phyloP scores from a whole-genome alignment of 2,329 filamentous ascomycete genomes.

The Phyllosticta paracitricarpa region DNA sequence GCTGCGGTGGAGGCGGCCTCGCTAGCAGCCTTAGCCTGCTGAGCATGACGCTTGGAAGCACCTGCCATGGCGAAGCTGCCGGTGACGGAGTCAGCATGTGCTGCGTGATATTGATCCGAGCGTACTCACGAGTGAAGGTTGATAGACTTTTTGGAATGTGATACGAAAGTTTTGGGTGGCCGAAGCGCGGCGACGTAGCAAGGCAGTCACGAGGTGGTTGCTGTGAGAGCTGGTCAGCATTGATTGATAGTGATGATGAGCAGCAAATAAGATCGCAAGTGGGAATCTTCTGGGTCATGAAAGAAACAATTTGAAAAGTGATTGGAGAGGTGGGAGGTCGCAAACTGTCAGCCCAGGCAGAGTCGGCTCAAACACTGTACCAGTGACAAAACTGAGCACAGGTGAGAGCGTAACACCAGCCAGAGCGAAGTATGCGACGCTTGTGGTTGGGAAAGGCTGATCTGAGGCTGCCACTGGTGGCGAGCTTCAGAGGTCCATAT shows the following conservation, averaged over 20 bases:
- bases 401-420: not conserved
- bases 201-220: not conserved
- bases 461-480: not conserved
- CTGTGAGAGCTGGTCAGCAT: not conserved
- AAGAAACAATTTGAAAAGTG: not conserved
- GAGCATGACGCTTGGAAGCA: constrained; percentile 24
- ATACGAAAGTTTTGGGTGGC: not conserved
- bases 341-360: not conserved
- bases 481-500: not conserved
- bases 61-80: constrained; percentile 24
- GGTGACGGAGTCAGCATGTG: not conserved
- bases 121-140: not conserved
- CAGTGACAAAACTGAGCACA: not conserved
- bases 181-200: not conserved
- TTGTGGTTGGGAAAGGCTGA: not conserved
- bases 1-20: not conserved
- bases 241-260: not conserved
- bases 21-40: constrained; percentile 21
- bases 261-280: not conserved
- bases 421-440: not conserved
- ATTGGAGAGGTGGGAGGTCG: not conserved
- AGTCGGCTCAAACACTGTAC: not conserved
- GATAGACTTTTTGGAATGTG: not conserved
- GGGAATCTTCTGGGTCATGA: not conserved
- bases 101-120: not conserved